Evolutionary conservation across 495 filamentous ascomycete species (phyloP).

Genomic region (Sordaria brevicollis): DNA sequence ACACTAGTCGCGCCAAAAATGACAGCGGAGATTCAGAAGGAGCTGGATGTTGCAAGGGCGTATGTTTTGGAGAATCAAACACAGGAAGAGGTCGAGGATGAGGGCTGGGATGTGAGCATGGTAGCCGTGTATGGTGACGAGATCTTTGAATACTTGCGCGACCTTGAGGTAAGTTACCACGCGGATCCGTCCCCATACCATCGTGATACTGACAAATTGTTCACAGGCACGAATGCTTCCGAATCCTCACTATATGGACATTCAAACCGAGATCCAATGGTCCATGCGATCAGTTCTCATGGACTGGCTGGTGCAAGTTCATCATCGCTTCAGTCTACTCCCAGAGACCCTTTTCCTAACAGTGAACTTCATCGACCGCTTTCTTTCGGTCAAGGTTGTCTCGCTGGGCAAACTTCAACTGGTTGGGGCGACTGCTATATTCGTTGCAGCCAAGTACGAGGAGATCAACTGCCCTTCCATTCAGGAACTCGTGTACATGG

Average conservation of each 20-base stretch:
- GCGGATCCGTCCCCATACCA: background rate
- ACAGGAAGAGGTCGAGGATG: constrained; percentile 63
- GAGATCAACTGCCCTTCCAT: constrained; percentile 96
- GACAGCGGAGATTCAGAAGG: constrained; percentile 48
- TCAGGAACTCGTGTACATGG: constrained; percentile 96
- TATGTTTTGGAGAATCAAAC: constrained; percentile 50
- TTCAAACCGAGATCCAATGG: constrained; percentile 96
- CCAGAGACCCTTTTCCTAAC: constrained; percentile 91
- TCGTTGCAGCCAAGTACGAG: constrained; percentile 95
- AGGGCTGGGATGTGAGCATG: constrained; percentile 93
- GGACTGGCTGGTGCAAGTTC: constrained; percentile 97
- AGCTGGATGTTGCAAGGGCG: constrained; percentile 58
- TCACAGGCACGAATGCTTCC: constrained; percentile 67
- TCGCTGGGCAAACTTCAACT: constrained; percentile 92
- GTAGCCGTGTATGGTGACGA: constrained; percentile 93
- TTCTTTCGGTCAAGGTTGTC: constrained; percentile 88
- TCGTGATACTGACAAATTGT: constrained; percentile 10
- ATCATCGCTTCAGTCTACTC: constrained; percentile 78
- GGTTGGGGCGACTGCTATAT: constrained; percentile 90
- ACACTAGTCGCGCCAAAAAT: constrained; percentile 63
- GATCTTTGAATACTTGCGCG: constrained; percentile 84
- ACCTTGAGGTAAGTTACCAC: constrained; percentile 64
- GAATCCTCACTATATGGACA: constrained; percentile 89
- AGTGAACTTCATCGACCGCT: constrained; percentile 94
- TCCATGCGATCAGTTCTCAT: constrained; percentile 96